These are phyloP conservation scores for Albifimbria verrucaria DNA, from an alignment of 2,329 filamentous ascomycete genomes.

Conservation along the genomic window DNA sequence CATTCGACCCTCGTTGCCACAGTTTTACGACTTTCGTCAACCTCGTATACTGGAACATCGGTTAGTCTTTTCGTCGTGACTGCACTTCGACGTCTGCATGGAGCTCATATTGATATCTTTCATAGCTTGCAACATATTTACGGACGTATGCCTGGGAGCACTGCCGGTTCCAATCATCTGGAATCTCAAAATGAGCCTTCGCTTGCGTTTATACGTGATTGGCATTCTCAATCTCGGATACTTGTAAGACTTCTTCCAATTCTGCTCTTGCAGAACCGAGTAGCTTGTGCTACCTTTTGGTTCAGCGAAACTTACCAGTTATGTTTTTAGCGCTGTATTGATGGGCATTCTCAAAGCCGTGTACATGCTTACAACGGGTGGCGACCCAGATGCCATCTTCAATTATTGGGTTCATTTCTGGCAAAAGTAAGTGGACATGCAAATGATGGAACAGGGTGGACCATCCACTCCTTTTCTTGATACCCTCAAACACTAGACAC, in stretches of 20 bases:
- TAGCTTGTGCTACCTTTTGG: neutral
- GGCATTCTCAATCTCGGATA: slow-evolving; percentile 23
- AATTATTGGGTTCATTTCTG: slow-evolving; percentile 21
- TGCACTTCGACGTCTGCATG: neutral
- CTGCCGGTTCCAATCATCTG: slow-evolving; percentile 2
- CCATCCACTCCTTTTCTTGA: neutral
- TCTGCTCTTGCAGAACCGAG: neutral
- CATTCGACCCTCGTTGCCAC: slow-evolving; percentile 15
- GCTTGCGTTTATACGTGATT: neutral
- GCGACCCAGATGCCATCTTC: slow-evolving; percentile 21
- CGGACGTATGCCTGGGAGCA: neutral
- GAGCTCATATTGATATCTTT: neutral
- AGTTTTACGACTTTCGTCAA: slow-evolving; percentile 15
- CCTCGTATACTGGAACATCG: slow-evolving; percentile 18
- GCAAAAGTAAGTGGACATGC: slow-evolving; percentile 12
- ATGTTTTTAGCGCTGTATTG: slow-evolving; percentile 17
- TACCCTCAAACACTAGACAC: neutral
- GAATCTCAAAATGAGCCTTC: slow-evolving; percentile 2
- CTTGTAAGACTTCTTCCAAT: slow-evolving; percentile 15
- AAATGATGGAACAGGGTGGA: neutral
- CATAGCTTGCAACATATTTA: slow-evolving; percentile 3
- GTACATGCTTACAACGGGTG: slow-evolving; percentile 24
- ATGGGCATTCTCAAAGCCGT: slow-evolving; percentile 26
- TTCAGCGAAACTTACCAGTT: neutral
- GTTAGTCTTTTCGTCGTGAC: slow-evolving; percentile 8